These are phyloP conservation scores for Hypoxylon cercidicola DNA, from an alignment of 495 filamentous ascomycete species.

Conservation along the genomic window DNA sequence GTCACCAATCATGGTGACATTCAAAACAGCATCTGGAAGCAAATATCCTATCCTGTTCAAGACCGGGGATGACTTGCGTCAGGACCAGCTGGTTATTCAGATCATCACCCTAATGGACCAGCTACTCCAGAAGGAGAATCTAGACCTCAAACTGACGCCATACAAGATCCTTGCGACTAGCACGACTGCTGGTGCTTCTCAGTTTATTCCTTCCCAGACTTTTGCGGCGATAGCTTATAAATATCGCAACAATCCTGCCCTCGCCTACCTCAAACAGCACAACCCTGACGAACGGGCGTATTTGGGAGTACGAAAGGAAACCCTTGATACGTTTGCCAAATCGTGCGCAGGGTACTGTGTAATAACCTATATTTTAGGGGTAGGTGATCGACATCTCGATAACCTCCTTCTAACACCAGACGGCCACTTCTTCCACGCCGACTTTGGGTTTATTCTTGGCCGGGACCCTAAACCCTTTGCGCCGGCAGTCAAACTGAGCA, in stretches of 20 bases:
- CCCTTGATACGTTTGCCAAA: conserved; percentile 95
- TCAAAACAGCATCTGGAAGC: conserved; percentile 78
- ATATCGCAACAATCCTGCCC: conserved; percentile 75
- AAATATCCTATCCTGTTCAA: conserved; percentile 97
- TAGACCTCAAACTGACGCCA: conserved; percentile 93
- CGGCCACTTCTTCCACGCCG: conserved; percentile 97
- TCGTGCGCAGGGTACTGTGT: conserved; percentile 98
- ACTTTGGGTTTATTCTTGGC: conserved; percentile 97
- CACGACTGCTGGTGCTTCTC: conserved; percentile 86
- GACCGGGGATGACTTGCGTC: conserved; percentile 93
- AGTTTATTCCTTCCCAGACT: conserved; percentile 88
- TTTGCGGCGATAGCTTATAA: conserved; percentile 83
- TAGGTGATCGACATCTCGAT: conserved; percentile 95
- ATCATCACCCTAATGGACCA: conserved; percentile 99
- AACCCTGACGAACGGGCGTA: conserved; percentile 88
- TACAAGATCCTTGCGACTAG: conserved; percentile 96
- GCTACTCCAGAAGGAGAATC: conserved; percentile 93
- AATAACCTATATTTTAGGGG: conserved; percentile 98
- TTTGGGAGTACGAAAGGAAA: conserved; percentile 87
- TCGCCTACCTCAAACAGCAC: conserved; percentile 87
- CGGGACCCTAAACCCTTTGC: conserved; percentile 98
- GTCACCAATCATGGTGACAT: conserved; percentile 88
- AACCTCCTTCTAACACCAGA: conserved; percentile 92
- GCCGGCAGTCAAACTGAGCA: conserved; percentile 94
- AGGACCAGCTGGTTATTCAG: conserved; percentile 98